Percentiles rank a stretch among this genome's conserved stretches.
These are phyloP conservation scores for Carex kokanica DNA, from an alignment of 176 grass and related monocot species.

Conservation along the genomic window DNA sequence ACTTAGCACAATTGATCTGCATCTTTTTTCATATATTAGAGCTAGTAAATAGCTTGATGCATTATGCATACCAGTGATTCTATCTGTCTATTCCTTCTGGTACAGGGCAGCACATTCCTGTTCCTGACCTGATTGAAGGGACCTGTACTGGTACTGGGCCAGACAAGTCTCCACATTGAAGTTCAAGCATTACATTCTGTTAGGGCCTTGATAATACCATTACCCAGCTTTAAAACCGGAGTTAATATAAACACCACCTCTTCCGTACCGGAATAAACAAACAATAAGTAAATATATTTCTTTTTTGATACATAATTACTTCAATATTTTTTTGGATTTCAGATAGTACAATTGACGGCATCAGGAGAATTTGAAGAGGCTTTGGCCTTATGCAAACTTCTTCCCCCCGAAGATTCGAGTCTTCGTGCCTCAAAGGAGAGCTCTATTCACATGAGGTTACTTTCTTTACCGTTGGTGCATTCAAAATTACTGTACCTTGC, in stretches of 20 bases:
- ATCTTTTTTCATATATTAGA: background rate
- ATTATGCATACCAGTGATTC: background rate
- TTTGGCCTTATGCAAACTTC: constrained; percentile 85
- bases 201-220: background rate
- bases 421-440: constrained; percentile 93
- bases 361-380: constrained; percentile 99
- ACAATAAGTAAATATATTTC: background rate
- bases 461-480: constrained; percentile 13
- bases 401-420: constrained; percentile 95
- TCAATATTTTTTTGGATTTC: constrained; percentile 28
- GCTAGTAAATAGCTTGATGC: background rate
- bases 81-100: background rate
- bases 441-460: constrained; percentile 94
- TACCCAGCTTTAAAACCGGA: background rate
- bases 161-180: background rate
- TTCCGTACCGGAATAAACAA: constrained; percentile 14
- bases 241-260: too few species aligned
- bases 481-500: constrained; percentile 25
- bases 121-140: background rate
- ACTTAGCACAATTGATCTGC: background rate
- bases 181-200: background rate
- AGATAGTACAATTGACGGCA: constrained; percentile 97
- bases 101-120: background rate
- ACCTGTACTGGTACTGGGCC: background rate
- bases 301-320: constrained; percentile 10